Evolutionary conservation across 2,329 filamentous ascomycete genomes (phyloP), one percentile per base, ranked within the genome.

Genomic region (Cercospora janseana): DNA sequence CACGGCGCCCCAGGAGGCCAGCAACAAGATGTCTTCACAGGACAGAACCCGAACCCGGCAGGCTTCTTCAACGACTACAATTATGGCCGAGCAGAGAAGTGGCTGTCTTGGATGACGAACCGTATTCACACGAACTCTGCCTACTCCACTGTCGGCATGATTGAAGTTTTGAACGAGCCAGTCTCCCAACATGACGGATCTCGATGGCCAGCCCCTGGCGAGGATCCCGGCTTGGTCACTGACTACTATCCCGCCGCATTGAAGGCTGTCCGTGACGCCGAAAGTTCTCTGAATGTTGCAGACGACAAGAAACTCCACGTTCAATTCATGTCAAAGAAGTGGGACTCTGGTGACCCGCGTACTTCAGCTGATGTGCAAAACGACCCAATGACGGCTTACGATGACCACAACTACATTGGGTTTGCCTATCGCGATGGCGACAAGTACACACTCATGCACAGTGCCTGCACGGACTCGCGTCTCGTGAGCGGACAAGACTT

Each of bases 361-460:
- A 15, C 37, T 4, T 47, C 34, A 1, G 21, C 49, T n/a, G 49
- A 34, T 6, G 35, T 52, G 8, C 29, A 41, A 15, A 47, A 46
- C 13, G 49, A 52, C 9, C 28, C 31, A 8, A 46, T 43, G 37
- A 52, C 49, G 2, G 42, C 23, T 21, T 52, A 42, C 29, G 49
- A 52, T n/a, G 49, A 52, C 35, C 49, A 52, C 29, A 52, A 52
- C 34, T 52, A 52, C 43, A 52, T 52, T 16, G 49, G 49, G 6
- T 52, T 52, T 26, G 47, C 20, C 3, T 5, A 38, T 16, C 8
- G 26, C 23, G 43, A 15, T 23, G 27, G 34, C 24, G 29, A 46
- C 15, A 41, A 47, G 16, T 42, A 35, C 43, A 8, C 38, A 10
- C 37, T 51, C 13, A 47, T 52, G 43, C 42, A 47, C 34, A 42